These are phyloP conservation scores for Agastache rugosa DNA, from an alignment of 257 asterid genomes.

Conservation along the genomic window DNA sequence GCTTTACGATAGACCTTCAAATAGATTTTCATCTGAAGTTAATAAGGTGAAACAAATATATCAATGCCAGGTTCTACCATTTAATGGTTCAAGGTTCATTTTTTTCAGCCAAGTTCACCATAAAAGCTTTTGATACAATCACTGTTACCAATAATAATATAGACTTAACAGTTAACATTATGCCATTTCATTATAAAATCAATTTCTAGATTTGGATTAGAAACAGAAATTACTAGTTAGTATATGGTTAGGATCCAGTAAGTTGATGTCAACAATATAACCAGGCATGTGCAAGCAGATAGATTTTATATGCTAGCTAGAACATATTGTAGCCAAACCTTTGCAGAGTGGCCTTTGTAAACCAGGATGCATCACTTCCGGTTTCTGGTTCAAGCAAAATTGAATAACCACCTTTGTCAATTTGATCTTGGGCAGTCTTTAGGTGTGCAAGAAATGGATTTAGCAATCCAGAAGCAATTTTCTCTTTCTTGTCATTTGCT, in stretches of 20 bases:
- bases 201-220: constrained; percentile 9
- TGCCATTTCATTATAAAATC: constrained; percentile 13
- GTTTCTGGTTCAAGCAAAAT: constrained; percentile 74
- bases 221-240: not conserved
- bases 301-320: constrained; percentile 17
- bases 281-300: constrained; percentile 17
- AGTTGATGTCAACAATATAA: constrained; percentile 15
- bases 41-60: constrained; percentile 3
- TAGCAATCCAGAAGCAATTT: constrained; percentile 90
- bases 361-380: constrained; percentile 71
- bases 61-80: constrained; percentile 23
- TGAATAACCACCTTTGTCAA: constrained; percentile 91
- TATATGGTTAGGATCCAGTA: constrained; percentile 15
- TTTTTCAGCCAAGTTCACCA: not conserved
- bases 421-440: constrained; percentile 88
- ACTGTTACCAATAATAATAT: not conserved
- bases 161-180: not conserved
- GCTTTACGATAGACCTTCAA: not conserved
- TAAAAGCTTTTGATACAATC: constrained; percentile 19
- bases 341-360: constrained; percentile 92
- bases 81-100: not conserved
- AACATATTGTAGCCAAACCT: constrained; percentile 59
- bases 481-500: constrained; percentile 90
- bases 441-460: constrained; percentile 92
- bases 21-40: not conserved